Conservation (phyloP, 768 basidiomycete species). For the Pleurotus pulmonarius region DNA sequence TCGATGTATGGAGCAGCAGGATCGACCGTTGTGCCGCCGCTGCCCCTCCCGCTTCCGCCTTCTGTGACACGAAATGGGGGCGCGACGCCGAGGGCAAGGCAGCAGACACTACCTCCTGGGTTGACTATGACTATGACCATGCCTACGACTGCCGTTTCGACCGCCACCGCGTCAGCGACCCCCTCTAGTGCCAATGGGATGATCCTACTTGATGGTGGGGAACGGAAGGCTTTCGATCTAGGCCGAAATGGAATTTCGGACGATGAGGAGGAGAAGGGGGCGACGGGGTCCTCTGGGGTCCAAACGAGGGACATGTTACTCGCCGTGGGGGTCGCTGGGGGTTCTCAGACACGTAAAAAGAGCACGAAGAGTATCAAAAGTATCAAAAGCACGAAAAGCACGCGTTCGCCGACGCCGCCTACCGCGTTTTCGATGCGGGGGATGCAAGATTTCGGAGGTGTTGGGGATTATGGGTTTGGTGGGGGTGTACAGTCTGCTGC, state of each 20-base stretch:
- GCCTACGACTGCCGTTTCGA: not conserved
- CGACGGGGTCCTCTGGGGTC: not conserved
- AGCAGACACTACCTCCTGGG: conserved; percentile 1
- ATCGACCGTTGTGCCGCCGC: not conserved
- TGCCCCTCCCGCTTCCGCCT: not conserved
- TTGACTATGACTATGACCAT: not conserved
- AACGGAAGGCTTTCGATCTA: not conserved
- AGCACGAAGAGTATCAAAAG: no score
- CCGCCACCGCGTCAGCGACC: not conserved
- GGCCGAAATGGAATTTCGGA: not conserved
- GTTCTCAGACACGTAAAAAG: not conserved
- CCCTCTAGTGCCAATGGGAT: not conserved
- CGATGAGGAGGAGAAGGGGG: not conserved
- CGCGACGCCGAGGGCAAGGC: not conserved
- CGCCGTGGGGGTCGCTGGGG: not conserved
- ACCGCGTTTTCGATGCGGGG: no score
- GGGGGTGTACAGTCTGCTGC: no score
- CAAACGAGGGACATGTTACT: not conserved
- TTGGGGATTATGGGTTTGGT: no score
- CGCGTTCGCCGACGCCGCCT: no score
- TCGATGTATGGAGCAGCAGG: no score
- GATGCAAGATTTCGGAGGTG: no score
- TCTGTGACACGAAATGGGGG: not conserved
- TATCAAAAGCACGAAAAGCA: no score
- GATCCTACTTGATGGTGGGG: not conserved